Evolutionary conservation across 2,329 filamentous ascomycete species (phyloP).

Genomic region (Calonectria fujianensis): DNA sequence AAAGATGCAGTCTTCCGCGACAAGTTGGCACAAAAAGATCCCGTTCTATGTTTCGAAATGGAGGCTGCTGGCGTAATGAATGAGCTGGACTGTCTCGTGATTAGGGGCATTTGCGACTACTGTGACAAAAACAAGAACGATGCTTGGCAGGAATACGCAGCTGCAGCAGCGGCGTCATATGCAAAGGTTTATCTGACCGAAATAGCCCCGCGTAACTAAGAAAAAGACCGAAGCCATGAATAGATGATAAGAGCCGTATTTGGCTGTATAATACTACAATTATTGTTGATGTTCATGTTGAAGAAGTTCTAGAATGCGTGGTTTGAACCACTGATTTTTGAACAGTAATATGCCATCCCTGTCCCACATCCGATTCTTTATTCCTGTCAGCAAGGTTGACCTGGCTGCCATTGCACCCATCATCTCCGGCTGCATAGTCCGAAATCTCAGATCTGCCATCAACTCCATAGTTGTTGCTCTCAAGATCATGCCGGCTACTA

Average conservation of each 20-base stretch:
- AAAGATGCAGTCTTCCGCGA: too few species aligned
- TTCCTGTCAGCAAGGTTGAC: neutral
- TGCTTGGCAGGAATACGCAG: neutral
- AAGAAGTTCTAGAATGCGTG: neutral
- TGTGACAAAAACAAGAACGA: neutral
- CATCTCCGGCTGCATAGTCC: neutral
- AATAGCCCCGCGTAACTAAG: neutral
- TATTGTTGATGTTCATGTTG: neutral
- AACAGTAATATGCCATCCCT: constrained; percentile 15
- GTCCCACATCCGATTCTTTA: neutral
- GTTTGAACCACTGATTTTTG: constrained; percentile 11
- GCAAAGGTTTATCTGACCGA: neutral
- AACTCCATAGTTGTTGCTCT: neutral
- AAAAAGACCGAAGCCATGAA: neutral
- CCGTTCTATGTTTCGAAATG: too few species aligned
- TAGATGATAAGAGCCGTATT: neutral
- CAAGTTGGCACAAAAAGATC: too few species aligned
- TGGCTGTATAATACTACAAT: neutral
- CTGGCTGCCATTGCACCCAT: neutral
- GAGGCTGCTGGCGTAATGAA: too few species aligned
- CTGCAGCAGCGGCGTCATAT: neutral
- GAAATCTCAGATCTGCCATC: neutral
- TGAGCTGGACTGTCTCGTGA: too few species aligned
- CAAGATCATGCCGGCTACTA: neutral
- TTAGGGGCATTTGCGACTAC: too few species aligned